Evolutionary conservation across 306 rosid genomes (phyloP), one percentile per base, ranked within the genome.

Genomic region (Inga laurina): DNA sequence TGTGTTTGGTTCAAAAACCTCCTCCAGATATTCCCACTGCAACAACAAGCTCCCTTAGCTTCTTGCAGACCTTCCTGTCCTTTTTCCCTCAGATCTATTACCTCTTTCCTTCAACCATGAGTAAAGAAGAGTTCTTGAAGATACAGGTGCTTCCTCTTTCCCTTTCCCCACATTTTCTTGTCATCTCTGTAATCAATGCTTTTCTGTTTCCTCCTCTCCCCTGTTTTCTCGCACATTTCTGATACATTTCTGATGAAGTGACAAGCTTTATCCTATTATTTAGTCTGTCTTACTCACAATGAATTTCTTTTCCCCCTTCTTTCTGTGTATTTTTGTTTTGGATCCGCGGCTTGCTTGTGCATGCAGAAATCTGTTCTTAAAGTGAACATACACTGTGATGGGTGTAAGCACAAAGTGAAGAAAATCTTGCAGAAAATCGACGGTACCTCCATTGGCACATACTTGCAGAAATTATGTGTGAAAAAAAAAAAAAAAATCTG

Each of bases 141-240:
- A 90, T 94, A 80, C 94, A 94, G 98, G 98, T 94, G 86, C 73
- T 45, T 64, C 21, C 76, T 15, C 59, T 70, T 65, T 37, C n/a
- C 35, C 5, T 59, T 62, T 32, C 22, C 59, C 59, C 59, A 52
- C 59, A 15, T 52, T 21, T 77, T 51, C 51, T 76, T 72, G n/a
- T 52, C 72, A 30, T 79, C 67, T 71, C 2, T 24, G 22, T 46
- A 51, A 52, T 80, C 44, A 10, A 72, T 72, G 35, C 64, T 24
- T 84, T 59, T 48, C 52, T 48, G 5, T 11, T 6, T 56, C 24
- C 19, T n/a, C 14, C 21, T 13, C 59, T 74, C 4, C 54, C 7
- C 7, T 62, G 35, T 14, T 51, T 39, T 70, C 18, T 61, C 80
- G 8, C 70, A 10, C 65, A 32, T 77, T 52, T 79, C n/a, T n/a